phyloP scores from a whole-genome alignment of 2,329 filamentous ascomycete genomes.

The Pseudocercospora fuligena region DNA sequence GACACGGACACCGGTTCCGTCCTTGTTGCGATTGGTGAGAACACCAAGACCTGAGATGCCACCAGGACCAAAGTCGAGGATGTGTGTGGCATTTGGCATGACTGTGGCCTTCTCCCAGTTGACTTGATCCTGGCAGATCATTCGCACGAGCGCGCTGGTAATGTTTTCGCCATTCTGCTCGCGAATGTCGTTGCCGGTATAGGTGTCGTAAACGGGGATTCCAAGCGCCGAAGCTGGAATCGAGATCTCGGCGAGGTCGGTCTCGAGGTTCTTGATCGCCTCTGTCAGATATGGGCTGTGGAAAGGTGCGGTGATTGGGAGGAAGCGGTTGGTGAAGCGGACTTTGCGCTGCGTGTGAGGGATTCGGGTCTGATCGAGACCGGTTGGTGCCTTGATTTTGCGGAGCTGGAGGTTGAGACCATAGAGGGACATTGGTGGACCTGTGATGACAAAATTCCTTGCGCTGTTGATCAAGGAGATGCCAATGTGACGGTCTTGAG shows the following conservation, averaged over 20 bases:
- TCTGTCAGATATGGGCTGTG: slow-evolving; percentile 92
- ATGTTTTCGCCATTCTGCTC: slow-evolving; percentile 72
- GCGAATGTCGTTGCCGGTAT: slow-evolving; percentile 83
- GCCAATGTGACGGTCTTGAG: slow-evolving; percentile 87
- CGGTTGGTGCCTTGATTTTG: slow-evolving; percentile 97
- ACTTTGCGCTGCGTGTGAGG: slow-evolving; percentile 96
- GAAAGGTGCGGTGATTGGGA: slow-evolving; percentile 97
- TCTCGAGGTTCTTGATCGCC: slow-evolving; percentile 79
- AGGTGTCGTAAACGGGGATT: slow-evolving; percentile 88
- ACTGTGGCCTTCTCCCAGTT: slow-evolving; percentile 95
- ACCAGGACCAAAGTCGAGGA: slow-evolving; percentile 94
- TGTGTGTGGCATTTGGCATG: slow-evolving; percentile 89
- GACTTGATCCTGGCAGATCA: slow-evolving; percentile 93
- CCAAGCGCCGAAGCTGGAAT: slow-evolving; percentile 75
- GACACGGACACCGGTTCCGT: slow-evolving; percentile 94
- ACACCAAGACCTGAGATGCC: slow-evolving; percentile 96
- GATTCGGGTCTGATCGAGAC: slow-evolving; percentile 90
- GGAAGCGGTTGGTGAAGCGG: slow-evolving; percentile 93
- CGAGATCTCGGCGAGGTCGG: slow-evolving; percentile 81
- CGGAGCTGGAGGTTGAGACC: slow-evolving; percentile 93
- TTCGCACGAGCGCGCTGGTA: slow-evolving; percentile 81
- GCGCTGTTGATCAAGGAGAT: slow-evolving; percentile 97
- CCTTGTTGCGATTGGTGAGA: slow-evolving; percentile 97
- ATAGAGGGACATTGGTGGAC: slow-evolving; percentile 92
- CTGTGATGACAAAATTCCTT: slow-evolving; percentile 94